Evolutionary conservation across 1,139 yeast species (phyloP), one percentile per base, ranked within the genome.

Genomic region (Taphrina deformans): DNA sequence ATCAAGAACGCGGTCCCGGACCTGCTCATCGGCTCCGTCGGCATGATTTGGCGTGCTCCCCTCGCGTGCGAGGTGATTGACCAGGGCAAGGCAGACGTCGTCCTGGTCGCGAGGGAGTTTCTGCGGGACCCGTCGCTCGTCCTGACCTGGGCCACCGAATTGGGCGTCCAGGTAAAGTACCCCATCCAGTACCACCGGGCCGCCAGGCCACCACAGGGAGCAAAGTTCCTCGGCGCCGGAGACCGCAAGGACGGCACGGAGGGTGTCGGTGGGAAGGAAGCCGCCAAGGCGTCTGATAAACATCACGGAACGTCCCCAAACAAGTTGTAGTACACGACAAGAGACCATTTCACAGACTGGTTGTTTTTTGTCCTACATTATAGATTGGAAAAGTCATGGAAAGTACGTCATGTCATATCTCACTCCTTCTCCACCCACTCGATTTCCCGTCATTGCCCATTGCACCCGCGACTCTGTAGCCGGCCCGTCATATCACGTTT

Each of bases 51-150:
- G 53, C 74, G 74, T 29, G 77, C 78, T 1, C 68, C 71, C 18
- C 69, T 72, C 16, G 81, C 82, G 6, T 79, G 80, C 62, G 71
- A 75, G 14, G 74, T 78, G 24, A 38, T 83, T 3, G 80, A 79
- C 66, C 72, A 77, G 6, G 82, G 80, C 1, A 70, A 68, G 10
- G 78, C 81, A 63, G 88, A 84, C 72, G 69, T 82, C 40, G 79
- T 80, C 3, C 71, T 82, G 14, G 76, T 79, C 52, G 88, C 85
- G 1, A 71, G 77, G 41, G 78, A 74, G 9, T 82, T 82, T 69
- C 73, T 84, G 67, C 77, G 76, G 67, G 77, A 81, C 69, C 85
- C 86, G 1, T 82, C 80, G 27, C 76, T 82, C 55, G 82, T 78
- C 7, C 78, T 80, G 74, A 70, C 73, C 1, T 81, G 83, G 78